phyloP scores from a whole-genome alignment of 352 stramenopile species.

The Peronospora belbahrii region DNA sequence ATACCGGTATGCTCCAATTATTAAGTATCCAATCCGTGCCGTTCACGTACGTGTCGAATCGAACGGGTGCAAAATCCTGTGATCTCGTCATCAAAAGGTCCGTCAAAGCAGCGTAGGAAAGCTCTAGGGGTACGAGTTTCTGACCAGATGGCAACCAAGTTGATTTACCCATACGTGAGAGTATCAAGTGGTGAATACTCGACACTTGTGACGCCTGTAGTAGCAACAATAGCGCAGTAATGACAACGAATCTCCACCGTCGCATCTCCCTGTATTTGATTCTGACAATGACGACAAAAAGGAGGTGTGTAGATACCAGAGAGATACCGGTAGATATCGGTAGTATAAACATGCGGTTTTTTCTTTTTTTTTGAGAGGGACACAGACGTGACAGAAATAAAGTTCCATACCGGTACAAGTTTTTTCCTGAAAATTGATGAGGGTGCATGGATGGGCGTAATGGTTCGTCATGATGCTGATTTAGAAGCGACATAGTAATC shows the following conservation, averaged over 20 bases:
- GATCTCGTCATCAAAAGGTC: conserved; percentile 6
- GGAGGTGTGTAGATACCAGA: background rate
- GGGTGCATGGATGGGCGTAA: too few relatives aligned
- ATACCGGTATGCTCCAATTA: conserved; percentile 22
- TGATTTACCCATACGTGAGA: conserved; percentile 17
- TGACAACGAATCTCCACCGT: background rate
- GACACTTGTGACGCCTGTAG: conserved; percentile 3
- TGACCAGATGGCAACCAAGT: conserved; percentile 1
- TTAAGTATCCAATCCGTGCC: conserved; percentile 24
- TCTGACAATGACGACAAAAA: conserved; percentile 3
- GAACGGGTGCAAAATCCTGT: conserved; percentile 6
- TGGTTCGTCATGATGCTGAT: too few relatives aligned
- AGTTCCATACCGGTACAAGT: too few relatives aligned
- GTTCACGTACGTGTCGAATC: conserved; percentile 18
- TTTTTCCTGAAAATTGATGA: too few relatives aligned
- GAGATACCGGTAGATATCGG: background rate
- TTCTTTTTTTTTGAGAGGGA: too few relatives aligned
- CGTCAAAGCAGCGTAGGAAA: conserved; percentile 14
- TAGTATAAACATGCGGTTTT: background rate
- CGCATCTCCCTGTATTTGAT: conserved; percentile 7
- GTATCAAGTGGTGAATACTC: conserved; percentile 21
- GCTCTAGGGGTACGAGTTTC: conserved; percentile 15
- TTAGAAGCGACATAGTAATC: too few relatives aligned
- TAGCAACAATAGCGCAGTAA: conserved; percentile 3
- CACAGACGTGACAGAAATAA: too few relatives aligned